Percentiles rank a stretch among this genome's conserved stretches.
Evolutionary conservation across 176 grass and related monocot genomes (phyloP).

Genomic region (Avena eriantha): DNA sequence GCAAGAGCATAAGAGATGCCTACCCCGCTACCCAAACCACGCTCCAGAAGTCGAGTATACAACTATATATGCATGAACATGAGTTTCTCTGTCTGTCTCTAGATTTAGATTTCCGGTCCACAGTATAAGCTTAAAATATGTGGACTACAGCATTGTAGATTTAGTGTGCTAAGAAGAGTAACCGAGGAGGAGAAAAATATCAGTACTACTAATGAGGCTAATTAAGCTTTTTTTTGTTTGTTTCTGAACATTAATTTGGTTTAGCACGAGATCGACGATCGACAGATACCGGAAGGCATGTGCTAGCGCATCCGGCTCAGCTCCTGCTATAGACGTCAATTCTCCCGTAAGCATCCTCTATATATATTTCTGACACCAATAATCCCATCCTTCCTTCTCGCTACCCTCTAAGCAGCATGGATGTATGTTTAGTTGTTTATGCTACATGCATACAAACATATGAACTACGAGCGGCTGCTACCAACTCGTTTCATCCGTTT

Average conservation of each 20-base stretch:
- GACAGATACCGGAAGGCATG: slow-evolving; percentile 21
- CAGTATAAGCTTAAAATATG: no score
- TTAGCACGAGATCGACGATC: slow-evolving; percentile 8
- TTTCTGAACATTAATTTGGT: slow-evolving; percentile 7
- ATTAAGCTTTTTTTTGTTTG: not conserved
- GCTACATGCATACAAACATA: not conserved
- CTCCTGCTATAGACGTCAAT: slow-evolving; percentile 22
- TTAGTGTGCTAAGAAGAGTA: not conserved
- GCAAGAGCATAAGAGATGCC: no score
- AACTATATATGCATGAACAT: no score
- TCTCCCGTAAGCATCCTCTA: slow-evolving; percentile 4
- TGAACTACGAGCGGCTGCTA: no score
- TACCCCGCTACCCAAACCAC: no score
- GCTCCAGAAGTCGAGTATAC: no score
- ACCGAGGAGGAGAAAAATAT: not conserved
- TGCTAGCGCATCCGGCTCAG: slow-evolving; percentile 23
- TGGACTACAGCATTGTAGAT: not conserved
- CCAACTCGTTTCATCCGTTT: not conserved
- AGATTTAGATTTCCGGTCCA: no score
- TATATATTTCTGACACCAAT: not conserved
- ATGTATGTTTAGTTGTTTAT: no score
- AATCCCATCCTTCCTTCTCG: not conserved
- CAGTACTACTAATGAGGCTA: not conserved
- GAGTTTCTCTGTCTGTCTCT: no score
- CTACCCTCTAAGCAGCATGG: not conserved